Conservation (phyloP, 345 rosid species). For the Eucalyptus regnans region DNA sequence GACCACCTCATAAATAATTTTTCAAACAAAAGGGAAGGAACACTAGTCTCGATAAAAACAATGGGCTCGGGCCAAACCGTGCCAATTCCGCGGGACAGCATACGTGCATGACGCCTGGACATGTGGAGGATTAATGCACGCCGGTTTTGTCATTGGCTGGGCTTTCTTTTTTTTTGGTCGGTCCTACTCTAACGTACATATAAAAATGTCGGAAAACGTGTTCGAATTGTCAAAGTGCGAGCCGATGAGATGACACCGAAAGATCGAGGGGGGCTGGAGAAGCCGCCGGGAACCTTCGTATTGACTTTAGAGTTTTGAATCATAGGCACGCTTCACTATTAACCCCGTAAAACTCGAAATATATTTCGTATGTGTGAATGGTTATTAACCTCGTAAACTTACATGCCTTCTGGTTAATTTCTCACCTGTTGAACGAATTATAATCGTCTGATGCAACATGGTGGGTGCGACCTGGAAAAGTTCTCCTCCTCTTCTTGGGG, state of each 20-base stretch:
- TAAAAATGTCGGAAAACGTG: neutral
- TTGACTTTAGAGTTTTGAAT: neutral
- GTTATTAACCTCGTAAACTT: neutral
- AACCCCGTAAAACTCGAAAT: neutral
- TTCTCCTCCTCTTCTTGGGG: neutral
- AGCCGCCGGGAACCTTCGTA: neutral
- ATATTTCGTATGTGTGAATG: neutral
- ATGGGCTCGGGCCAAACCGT: neutral
- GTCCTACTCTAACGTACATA: neutral
- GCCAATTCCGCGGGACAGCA: neutral
- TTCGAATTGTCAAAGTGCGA: neutral
- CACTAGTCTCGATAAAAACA: neutral
- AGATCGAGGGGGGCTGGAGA: no score
- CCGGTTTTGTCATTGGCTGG: no score
- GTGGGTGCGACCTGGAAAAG: neutral
- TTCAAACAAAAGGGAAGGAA: neutral
- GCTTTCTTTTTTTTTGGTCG: no score
- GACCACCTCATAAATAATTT: neutral
- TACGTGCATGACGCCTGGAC: neutral
- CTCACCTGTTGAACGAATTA: neutral
- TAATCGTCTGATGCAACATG: neutral
- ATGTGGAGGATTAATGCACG: neutral
- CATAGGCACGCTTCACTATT: neutral
- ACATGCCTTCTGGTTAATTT: neutral
- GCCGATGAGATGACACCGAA: neutral